Base-by-base conservation (phyloP, 768 basidiomycete genomes). In the Russula vinacea region DNA sequence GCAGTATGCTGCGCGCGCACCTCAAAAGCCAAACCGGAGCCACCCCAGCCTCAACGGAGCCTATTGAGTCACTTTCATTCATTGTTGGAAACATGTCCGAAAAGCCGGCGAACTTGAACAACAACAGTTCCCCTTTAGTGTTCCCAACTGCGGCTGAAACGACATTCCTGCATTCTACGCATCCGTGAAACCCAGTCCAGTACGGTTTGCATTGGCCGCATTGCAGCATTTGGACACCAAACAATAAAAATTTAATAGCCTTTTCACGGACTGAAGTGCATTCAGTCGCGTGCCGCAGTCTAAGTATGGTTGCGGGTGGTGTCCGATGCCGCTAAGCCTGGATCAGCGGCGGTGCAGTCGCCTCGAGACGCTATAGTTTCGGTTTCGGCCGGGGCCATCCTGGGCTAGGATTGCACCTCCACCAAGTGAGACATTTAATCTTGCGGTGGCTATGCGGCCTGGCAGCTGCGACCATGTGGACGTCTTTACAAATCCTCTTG, bases 331-430 rank as follows among this genome's bases (percentile, higher is more conserved):
- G n/a, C 59, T 51, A 50, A 53, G 51, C 49, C 42, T 56, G 5
- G 17, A 64, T 64, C 63, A 64, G 32, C n/a, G 63, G 63, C 63
- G 39, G 58, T 64, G 63, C 58, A 50, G 47, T 55, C 44, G 16
- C 45, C 35, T 55, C 17, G 53, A 56, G 61, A 62, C 61, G 37
- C 24, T 35, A 55, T 19, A 14, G 54, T 56, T 62, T 62, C 54
- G 60, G 35, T 14, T 37, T 13, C 19, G 39, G 35, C 35, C 37
- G 16, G 39, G 24, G n/a, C 47, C 33, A 35, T 29, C 16, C 47
- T 13, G 10, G 32, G 13, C 17, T 10, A 55, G 7, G 49, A 8
- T 22, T 55, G 10, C 14, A n/a, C 29, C 29, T 2, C 29, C 29
- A 29, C 53, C 13, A 24, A 55, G 37, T 35, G 22, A 37, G 53